Evolutionary conservation across 176 grass and related monocot genomes (phyloP), one percentile per base, ranked within the genome.

Genomic region (Cenchrus purpureus): DNA sequence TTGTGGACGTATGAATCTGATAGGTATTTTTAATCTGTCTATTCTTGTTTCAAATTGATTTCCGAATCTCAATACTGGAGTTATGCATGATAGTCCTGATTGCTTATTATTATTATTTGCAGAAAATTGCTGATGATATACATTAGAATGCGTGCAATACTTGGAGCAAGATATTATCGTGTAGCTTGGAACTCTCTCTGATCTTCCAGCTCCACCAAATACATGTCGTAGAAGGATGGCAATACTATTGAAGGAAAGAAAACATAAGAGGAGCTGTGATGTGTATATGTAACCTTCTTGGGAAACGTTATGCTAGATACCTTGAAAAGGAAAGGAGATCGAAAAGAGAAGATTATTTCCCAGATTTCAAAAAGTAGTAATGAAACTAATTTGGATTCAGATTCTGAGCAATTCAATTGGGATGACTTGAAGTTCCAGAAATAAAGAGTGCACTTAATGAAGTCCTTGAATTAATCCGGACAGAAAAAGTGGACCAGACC

Each of bases 41-140:
- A 83, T 62, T 17, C 16, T 72, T 17, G 45, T 34, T 65, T 5
- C 4, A 10, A 58, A 44, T 88, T 77, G 7, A 63, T 42, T 79
- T 50, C 25, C 42, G 77, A 42, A 88, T 51, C 32, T 73, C n/a
- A 83, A 11, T 79, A 72, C n/a, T 64, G 64, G 17, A 89, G 43
- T 15, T 55, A 81, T 84, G 12, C 25, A 73, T 77, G 20, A 53
- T 77, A 20, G 58, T 62, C 60, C 32, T 90, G 20, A 66, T 60
- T 75, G 15, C 12, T 66, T 62, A 62, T 59, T 77, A 65, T 86
- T 71, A 65, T 86, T 71, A 42, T 90, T 83, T 88, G 17, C 83
- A 98, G 96, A 87, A 89, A 91, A 70, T 25, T 98, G 72, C 77
- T 98, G 85, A 92, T 98, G 87, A 85, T 79, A 48, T 98, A 95